phyloP scores from a whole-genome alignment of 257 asterid species.

The Petrea volubilis region DNA sequence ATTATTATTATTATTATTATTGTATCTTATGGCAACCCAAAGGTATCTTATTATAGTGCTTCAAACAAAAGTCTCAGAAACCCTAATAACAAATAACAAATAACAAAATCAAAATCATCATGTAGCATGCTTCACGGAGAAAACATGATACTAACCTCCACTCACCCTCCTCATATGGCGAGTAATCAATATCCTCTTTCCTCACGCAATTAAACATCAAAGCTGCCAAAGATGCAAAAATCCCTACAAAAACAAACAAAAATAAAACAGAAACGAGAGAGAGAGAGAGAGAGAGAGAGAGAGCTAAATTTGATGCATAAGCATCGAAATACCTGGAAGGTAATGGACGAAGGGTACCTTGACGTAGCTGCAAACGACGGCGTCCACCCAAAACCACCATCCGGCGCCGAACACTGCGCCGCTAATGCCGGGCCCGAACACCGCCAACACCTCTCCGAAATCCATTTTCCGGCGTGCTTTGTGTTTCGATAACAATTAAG shows the following conservation, averaged over 20 bases:
- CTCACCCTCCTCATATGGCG: slow-evolving; percentile 96
- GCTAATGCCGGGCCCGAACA: slow-evolving; percentile 91
- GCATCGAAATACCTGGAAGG: slow-evolving; percentile 65
- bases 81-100: neutral
- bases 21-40: too few species aligned
- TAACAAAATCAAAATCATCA: neutral
- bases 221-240: slow-evolving; percentile 90
- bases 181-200: slow-evolving; percentile 90
- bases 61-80: neutral
- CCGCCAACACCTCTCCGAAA: slow-evolving; percentile 74
- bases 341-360: slow-evolving; percentile 80
- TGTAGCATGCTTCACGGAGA: neutral
- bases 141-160: slow-evolving; percentile 61
- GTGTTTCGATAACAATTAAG: neutral
- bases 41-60: neutral
- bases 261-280: neutral
- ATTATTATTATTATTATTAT: neutral
- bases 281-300: neutral
- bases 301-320: neutral
- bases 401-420: slow-evolving; percentile 96
- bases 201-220: slow-evolving; percentile 95
- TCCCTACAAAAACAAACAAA: slow-evolving; percentile 45
- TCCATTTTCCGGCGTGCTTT: slow-evolving; percentile 48
- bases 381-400: slow-evolving; percentile 99
- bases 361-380: slow-evolving; percentile 92